phyloP scores from a whole-genome alignment of 305 asterid genomes.

The Salvia sclarea region DNA sequence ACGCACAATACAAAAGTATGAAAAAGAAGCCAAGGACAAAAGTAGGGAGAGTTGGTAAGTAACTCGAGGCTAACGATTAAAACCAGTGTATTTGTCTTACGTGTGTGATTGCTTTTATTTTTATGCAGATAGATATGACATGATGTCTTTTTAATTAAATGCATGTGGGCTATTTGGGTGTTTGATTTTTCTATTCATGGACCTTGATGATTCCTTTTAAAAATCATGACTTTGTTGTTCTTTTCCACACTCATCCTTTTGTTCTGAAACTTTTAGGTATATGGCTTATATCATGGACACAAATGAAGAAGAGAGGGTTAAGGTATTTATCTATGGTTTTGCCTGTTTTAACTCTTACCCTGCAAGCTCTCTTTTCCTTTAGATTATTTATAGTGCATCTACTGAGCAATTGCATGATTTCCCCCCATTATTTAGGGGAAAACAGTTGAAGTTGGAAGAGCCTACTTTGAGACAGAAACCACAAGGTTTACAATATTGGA shows the following conservation, averaged over 20 bases:
- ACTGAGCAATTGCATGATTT: conserved; percentile 1
- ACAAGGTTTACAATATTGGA: conserved; percentile 96
- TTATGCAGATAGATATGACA: neutral
- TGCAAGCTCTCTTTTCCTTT: neutral
- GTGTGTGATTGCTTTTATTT: neutral
- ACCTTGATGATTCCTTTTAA: neutral
- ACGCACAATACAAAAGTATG: conserved; percentile 94
- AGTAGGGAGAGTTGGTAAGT: conserved; percentile 97
- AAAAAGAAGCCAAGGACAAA: conserved; percentile 98
- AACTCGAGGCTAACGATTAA: conserved; percentile 18
- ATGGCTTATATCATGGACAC: conserved; percentile 99
- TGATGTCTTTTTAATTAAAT: neutral
- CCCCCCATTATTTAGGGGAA: conserved; percentile 59
- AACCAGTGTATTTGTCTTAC: neutral
- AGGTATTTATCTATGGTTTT: conserved; percentile 47
- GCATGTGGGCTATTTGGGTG: neutral
- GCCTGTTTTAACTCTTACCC: conserved; percentile 9
- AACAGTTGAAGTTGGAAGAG: conserved; percentile 99
- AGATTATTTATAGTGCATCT: conserved; percentile 16
- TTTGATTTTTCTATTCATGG: conserved; percentile 3
- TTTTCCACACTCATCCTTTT: conserved; percentile 28
- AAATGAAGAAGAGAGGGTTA: conserved; percentile 94
- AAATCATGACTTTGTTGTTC: neutral
- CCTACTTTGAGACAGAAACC: conserved; percentile 95
- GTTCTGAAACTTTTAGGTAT: conserved; percentile 54